Evolutionary conservation across 805 yeast genomes (phyloP), one percentile per base, ranked within the genome.

Genomic region (Saturnispora saitoi): DNA sequence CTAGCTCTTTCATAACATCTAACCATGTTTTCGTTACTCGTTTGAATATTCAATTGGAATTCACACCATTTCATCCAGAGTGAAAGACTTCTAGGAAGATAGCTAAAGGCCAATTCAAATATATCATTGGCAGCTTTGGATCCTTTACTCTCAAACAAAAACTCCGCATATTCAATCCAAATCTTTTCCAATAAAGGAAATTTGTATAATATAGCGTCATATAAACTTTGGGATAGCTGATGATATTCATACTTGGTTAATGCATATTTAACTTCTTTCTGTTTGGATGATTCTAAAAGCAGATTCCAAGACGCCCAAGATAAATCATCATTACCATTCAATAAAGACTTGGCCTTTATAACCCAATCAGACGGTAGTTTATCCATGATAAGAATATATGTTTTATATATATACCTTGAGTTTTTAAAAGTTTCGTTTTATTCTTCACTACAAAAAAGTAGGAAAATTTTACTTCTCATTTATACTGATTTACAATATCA

Each of bases 121-220:
- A 77, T 59, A 1, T 49, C 51, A 2, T 60, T 59, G 2, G 78
- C 70, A 3, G 51, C 48, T 0, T 61, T 63, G 1, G 76, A 67
- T 43, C 68, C 56, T 1, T 78, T 80, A 29, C 76, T 57, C 30
- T 61, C 63, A 53, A 70, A 74, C 53, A 72, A 73, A 69, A 72
- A 65, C 3, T 62, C 56, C 0, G 83, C 82, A 58, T 65, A 78
- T 34, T 72, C 67, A n/a, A 76, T 62, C 86, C 86, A 81, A 55
- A 77, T 77, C 41, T 74, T 75, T 52, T 73, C 77, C 29, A 73
- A 60, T 4, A 65, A 58, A 0, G 86, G 86, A 54, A 63, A 80
- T 42, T 69, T 67, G 1, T 60, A 59, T 14, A 80, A 63, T 12
- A 79, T 58, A 36, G 71, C 67, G 40, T 66, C 67, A 53, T 71